Percentiles rank a stretch among this genome's conserved stretches.
These are phyloP conservation scores for Phellopilus nigrolimitatus DNA, from an alignment of 1,284 basidiomycete species.

Conservation along the genomic window DNA sequence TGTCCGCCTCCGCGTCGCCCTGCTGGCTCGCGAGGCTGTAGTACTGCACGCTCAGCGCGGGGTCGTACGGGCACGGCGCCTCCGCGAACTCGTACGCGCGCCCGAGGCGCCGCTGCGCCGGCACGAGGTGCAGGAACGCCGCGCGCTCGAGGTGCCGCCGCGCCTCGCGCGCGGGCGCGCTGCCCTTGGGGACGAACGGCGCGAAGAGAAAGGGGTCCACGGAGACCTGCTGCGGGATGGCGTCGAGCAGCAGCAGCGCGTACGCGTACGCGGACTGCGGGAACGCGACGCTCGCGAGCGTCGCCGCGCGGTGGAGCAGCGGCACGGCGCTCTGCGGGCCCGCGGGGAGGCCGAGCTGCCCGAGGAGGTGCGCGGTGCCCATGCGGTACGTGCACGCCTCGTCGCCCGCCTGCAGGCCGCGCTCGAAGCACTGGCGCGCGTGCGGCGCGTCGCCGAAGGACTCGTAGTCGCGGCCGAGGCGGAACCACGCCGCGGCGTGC, in stretches of 20 bases:
- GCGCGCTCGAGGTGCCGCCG: conserved; percentile 70
- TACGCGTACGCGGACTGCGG: conserved; percentile 86
- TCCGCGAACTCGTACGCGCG: conserved; percentile 90
- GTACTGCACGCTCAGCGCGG: conserved; percentile 89
- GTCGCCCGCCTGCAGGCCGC: conserved; percentile 66
- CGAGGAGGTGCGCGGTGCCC: conserved; percentile 88
- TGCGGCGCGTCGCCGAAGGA: conserved; percentile 68
- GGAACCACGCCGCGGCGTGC: conserved; percentile 77
- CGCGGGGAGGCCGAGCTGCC: conserved; percentile 68
- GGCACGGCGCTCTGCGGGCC: conserved; percentile 60
- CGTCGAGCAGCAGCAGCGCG: conserved; percentile 78
- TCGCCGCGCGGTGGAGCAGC: conserved; percentile 74
- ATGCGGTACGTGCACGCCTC: conserved; percentile 79
- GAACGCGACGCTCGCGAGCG: conserved; percentile 62
- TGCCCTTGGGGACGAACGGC: conserved; percentile 44
- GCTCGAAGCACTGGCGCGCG: conserved; percentile 80
- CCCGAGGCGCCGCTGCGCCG: conserved; percentile 91
- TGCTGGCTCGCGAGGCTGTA: conserved; percentile 85
- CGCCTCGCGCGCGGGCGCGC: conserved; percentile 43
- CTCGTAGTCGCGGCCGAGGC: conserved; percentile 89
- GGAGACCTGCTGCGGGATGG: conserved; percentile 63
- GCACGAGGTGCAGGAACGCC: conserved; percentile 81
- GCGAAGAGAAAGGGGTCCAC: conserved; percentile 50
- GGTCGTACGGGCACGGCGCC: conserved; percentile 83
- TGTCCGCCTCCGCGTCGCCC: conserved; percentile 89